Evolutionary conservation across 257 asterid species (phyloP).

Genomic region (Salvia miltiorrhiza): DNA sequence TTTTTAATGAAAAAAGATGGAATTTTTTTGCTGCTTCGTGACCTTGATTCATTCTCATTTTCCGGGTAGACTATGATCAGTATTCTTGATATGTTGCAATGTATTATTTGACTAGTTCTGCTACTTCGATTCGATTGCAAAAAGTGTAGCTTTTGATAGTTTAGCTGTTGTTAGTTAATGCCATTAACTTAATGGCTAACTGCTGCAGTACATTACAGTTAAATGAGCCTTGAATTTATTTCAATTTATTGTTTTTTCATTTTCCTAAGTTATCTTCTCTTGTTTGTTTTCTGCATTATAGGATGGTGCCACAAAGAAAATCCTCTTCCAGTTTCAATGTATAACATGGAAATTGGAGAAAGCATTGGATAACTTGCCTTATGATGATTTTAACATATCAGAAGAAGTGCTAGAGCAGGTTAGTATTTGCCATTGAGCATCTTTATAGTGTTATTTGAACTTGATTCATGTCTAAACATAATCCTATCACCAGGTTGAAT

Average conservation of each 20-base stretch:
- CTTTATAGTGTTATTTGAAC: not conserved
- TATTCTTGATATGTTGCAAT: slow-evolving; percentile 12
- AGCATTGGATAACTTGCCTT: slow-evolving; percentile 56
- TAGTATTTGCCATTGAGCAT: slow-evolving; percentile 14
- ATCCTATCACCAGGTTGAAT: slow-evolving; percentile 47
- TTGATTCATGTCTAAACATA: slow-evolving; percentile 13
- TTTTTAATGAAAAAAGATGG: slow-evolving; percentile 13
- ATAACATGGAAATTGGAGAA: slow-evolving; percentile 82
- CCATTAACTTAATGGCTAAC: no score
- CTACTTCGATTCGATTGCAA: not conserved
- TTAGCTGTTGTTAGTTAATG: no score
- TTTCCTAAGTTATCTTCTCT: not conserved
- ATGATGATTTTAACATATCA: slow-evolving; percentile 65
- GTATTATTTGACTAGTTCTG: not conserved
- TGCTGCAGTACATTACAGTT: not conserved
- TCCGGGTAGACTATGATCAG: no score
- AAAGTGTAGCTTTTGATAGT: not conserved
- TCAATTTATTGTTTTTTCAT: not conserved
- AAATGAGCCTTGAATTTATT: not conserved
- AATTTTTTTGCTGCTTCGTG: not conserved
- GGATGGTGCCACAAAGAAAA: slow-evolving; percentile 56
- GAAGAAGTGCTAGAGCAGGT: slow-evolving; percentile 97
- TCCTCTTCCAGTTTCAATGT: slow-evolving; percentile 65
- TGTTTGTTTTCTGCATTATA: slow-evolving; percentile 28
- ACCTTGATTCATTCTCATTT: slow-evolving; percentile 19